Conservation (phyloP, 768 basidiomycete species). For the Trametes gibbosa region DNA sequence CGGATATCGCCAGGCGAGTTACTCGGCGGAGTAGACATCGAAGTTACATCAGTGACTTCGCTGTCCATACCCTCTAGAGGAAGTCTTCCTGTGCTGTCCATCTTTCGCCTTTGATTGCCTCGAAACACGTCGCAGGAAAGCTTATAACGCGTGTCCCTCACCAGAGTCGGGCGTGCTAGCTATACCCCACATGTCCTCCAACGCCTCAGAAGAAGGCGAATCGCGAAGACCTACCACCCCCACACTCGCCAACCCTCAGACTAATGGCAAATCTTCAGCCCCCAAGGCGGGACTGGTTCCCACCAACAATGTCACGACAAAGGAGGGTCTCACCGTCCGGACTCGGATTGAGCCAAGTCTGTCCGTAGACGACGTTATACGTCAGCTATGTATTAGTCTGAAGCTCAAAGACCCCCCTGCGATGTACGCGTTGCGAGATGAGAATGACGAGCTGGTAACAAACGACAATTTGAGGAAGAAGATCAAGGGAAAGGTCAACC, state of each 20-base stretch:
- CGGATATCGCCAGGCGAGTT: no score
- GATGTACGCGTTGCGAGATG: slow-evolving; percentile 78
- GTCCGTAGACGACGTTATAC: slow-evolving; percentile 80
- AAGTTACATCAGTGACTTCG: neutral
- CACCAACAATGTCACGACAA: slow-evolving; percentile 81
- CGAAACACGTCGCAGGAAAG: neutral
- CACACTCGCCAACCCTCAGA: neutral
- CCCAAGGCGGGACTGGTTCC: slow-evolving; percentile 53
- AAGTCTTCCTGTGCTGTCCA: slow-evolving; percentile 5
- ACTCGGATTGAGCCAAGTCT: slow-evolving; percentile 84
- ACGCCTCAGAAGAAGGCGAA: slow-evolving; percentile 8
- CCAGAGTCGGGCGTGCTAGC: slow-evolving; percentile 2
- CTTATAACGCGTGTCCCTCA: slow-evolving; percentile 2
- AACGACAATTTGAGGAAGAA: slow-evolving; percentile 83
- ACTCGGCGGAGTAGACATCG: neutral
- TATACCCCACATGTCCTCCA: slow-evolving; percentile 13
- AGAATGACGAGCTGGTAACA: slow-evolving; percentile 79
- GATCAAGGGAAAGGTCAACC: slow-evolving; percentile 72
- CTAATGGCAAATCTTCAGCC: slow-evolving; percentile 18
- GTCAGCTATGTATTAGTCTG: slow-evolving; percentile 78
- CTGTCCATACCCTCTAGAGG: neutral
- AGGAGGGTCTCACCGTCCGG: slow-evolving; percentile 70
- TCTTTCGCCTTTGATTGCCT: neutral
- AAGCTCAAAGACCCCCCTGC: slow-evolving; percentile 72
- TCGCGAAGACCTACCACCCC: slow-evolving; percentile 9